Base-by-base conservation (phyloP, 148 eudicot genomes). In the Camellia granthamiana region DNA sequence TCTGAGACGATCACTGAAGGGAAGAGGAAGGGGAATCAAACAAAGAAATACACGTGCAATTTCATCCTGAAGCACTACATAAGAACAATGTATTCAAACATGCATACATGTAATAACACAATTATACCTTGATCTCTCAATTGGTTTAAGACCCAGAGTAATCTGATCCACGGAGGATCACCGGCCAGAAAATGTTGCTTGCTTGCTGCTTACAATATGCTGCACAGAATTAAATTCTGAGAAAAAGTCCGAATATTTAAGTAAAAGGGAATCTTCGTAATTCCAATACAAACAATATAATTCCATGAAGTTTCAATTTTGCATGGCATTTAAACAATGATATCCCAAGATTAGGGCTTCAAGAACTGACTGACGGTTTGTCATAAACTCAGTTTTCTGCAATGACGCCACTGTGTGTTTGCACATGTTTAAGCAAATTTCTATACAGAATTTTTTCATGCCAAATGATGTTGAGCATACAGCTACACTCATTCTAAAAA, bases 391-490 rank as follows among this genome's bases (percentile, higher is more conserved):
- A 15, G 63, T 19, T 59, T 74, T 74, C 49, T 38, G 64, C 47
- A 74, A 56, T 15, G 14, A 75, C 21, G 13, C 51, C 19, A 74
- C 46, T 42, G 77, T 7, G 77, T 7, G 19, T 58, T 41, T 58
- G 56, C 14, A 11, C 10, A 0, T 69, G 51, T 44, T 69, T 44
- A 69, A 69, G 44, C 2, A 13, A 69, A 8, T 42, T 44, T 19
- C 72, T 15, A 15, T 3, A 55, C 5, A 38, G 30, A 15, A 55
- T 23, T 21, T 49, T 71, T 12, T n/a, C 67, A 75, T 18, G 8
- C 16, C 38, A 60, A 66, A 75, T 75, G 23, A 3, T 43, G 66
- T 11, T 76, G 69, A n/a, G 74, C 74, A 47, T 70, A 47, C 74
- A 51, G 38, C 38, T 30, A 30, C 38, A 30, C 38, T 30, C 38